Percentiles rank a stretch among this genome's conserved stretches.
phyloP scores from a whole-genome alignment of 208 protist species.

The Novymonas esmeraldas region DNA sequence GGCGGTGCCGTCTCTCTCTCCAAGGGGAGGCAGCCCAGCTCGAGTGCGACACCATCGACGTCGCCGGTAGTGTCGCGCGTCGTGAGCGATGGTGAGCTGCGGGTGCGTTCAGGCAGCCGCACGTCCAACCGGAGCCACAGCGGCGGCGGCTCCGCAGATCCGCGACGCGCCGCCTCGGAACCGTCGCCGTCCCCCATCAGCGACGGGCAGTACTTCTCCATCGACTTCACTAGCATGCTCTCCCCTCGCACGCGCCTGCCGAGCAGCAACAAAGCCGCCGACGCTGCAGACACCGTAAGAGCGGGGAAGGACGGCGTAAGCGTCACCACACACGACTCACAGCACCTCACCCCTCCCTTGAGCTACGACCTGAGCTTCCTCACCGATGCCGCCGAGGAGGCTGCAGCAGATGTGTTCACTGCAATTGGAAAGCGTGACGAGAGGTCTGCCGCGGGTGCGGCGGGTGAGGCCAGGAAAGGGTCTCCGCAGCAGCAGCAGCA shows the following conservation, averaged over 20 bases:
- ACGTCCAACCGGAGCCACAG: background rate
- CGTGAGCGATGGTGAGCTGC: conserved; percentile 11
- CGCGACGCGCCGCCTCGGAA: conserved; percentile 1
- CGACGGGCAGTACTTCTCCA: background rate
- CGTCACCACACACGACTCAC: too few relatives aligned
- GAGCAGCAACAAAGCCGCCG: too few relatives aligned
- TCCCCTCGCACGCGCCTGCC: too few relatives aligned
- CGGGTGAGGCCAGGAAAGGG: too few relatives aligned
- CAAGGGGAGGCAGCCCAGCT: background rate
- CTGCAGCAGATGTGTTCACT: too few relatives aligned
- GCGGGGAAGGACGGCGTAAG: too few relatives aligned
- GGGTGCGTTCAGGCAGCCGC: background rate
- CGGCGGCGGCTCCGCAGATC: background rate
- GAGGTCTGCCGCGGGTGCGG: too few relatives aligned
- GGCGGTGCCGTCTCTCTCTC: background rate
- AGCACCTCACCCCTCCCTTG: background rate
- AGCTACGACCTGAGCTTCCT: conserved; percentile 14
- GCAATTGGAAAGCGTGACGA: too few relatives aligned
- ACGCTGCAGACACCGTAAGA: too few relatives aligned
- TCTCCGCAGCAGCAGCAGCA: too few relatives aligned
- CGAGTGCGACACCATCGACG: background rate
- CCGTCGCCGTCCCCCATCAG: background rate
- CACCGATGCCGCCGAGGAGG: background rate
- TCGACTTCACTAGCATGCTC: background rate
- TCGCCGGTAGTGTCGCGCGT: background rate